Conservation (phyloP, 306 rosid species). For the Pterocarpus santalinus region DNA sequence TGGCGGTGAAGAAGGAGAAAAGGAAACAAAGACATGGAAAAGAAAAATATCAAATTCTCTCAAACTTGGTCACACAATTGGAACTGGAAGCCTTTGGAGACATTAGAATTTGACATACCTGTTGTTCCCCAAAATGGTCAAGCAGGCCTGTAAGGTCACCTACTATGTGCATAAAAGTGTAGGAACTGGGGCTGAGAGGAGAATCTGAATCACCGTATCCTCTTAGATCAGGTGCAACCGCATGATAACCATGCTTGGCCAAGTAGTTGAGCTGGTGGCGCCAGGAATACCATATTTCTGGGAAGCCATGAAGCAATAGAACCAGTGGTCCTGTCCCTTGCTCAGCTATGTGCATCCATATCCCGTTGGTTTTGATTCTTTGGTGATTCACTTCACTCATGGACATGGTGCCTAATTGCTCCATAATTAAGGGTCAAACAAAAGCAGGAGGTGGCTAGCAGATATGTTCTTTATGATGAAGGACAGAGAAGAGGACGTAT, state of each 20-base stretch:
- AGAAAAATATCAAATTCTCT: neutral
- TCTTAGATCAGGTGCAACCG: constrained; percentile 79
- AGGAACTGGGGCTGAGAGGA: constrained; percentile 61
- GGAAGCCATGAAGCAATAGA: constrained; percentile 76
- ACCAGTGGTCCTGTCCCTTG: constrained; percentile 79
- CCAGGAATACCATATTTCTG: constrained; percentile 72
- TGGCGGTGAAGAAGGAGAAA: neutral
- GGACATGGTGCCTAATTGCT: constrained; percentile 32
- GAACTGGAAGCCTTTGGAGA: neutral
- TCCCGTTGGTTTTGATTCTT: constrained; percentile 69
- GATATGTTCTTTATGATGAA: neutral
- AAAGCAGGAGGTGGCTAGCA: neutral
- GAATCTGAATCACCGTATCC: constrained; percentile 76
- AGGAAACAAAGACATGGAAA: neutral
- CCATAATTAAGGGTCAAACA: neutral
- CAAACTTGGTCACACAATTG: neutral
- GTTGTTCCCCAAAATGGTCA: constrained; percentile 69
- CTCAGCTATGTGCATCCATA: constrained; percentile 70
- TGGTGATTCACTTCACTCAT: constrained; percentile 66
- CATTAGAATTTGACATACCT: constrained; percentile 47
- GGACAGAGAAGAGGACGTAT: neutral
- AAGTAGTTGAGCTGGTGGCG: constrained; percentile 64
- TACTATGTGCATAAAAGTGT: constrained; percentile 56
- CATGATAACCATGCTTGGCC: constrained; percentile 68
- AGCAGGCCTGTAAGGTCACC: constrained; percentile 71